phyloP scores from a whole-genome alignment of 1,284 basidiomycete genomes.

The Schizopora paradoxa region DNA sequence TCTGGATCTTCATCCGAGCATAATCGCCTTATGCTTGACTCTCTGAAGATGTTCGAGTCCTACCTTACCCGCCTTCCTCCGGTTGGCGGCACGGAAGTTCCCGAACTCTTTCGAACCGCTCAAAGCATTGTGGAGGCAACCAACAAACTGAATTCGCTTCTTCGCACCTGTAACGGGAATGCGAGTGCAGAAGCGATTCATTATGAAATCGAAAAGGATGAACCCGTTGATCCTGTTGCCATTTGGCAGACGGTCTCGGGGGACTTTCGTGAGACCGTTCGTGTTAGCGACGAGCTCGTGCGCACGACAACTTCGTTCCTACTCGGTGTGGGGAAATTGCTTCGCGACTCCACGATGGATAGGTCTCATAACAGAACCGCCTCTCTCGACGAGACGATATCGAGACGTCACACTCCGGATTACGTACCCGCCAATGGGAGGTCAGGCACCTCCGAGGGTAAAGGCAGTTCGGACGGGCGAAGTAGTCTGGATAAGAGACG shows the following conservation, averaged over 20 bases:
- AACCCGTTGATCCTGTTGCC: slow-evolving; percentile 39
- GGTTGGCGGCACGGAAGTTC: slow-evolving; percentile 37
- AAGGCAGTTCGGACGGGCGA: slow-evolving; percentile 40
- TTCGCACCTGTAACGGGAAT: slow-evolving; percentile 47
- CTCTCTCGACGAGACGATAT: slow-evolving; percentile 36
- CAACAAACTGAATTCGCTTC: slow-evolving; percentile 55
- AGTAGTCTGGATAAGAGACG: slow-evolving; percentile 51
- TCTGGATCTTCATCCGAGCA: slow-evolving; percentile 44
- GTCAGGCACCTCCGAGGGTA: slow-evolving; percentile 25
- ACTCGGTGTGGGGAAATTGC: slow-evolving; percentile 61
- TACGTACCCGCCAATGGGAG: slow-evolving; percentile 20
- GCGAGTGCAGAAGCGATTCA: slow-evolving; percentile 69
- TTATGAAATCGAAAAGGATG: slow-evolving; percentile 55
- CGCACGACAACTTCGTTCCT: slow-evolving; percentile 68
- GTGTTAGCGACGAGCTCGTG: slow-evolving; percentile 71
- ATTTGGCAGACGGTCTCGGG: slow-evolving; percentile 63
- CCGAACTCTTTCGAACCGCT: slow-evolving; percentile 54
- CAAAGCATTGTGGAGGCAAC: slow-evolving; percentile 58
- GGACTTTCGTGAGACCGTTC: slow-evolving; percentile 64
- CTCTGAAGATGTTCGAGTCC: slow-evolving; percentile 63
- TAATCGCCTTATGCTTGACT: slow-evolving; percentile 59
- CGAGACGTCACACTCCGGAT: slow-evolving; percentile 26
- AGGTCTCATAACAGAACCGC: slow-evolving; percentile 31
- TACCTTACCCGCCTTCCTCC: slow-evolving; percentile 48
- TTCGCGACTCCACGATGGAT: slow-evolving; percentile 49